Evolutionary conservation across 2,329 filamentous ascomycete species (phyloP), one percentile per base, ranked within the genome.

Genomic region (Fusarium solani-melongenae): DNA sequence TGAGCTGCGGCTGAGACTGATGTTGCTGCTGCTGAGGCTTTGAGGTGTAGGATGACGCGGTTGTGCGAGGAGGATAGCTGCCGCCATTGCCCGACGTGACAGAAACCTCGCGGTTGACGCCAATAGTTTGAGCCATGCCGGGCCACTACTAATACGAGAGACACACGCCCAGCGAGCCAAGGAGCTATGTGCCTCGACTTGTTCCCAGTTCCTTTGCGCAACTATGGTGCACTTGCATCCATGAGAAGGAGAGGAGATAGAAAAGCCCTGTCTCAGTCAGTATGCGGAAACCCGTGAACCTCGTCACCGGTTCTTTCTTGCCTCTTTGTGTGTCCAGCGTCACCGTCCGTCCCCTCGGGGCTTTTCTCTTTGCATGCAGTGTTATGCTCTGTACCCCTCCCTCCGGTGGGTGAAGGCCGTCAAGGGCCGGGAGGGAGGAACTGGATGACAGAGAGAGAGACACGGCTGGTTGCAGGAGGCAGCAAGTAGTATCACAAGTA

Each of bases 61-160:
- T 64, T 61, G 74, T 74, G 57, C 67, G 66, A 63, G 71, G 71
- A 64, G 71, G 71, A 62, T 67, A 71, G 24, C 64, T 57, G 62
- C 34, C 69, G 67, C 67, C 75, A 75, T 70, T 75, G 68, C 68
- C 70, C 64, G 70, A 68, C 65, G 65, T 71, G 67, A 71, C 71
- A 60, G 75, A 70, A 57, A 65, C 71, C 58, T 78, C 76, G 36
- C 62, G 68, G 56, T 67, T 71, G 51, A 72, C 65, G 51, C 64
- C 66, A 41, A 71, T 58, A 57, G 63, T 65, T 66, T 77, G 76
- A 67, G 76, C 75, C 76, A 78, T 78, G 69, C 38, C 72, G 72
- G 73, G 74, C 75, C 66, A 66, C 33, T 22, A 51, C 63, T 73
- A 62, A 67, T 66, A 73, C 67, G 66, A 38, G 49, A 53, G 46